phyloP scores from a whole-genome alignment of 73 alveolate genomes.

The Vitrella brassicaformis region DNA sequence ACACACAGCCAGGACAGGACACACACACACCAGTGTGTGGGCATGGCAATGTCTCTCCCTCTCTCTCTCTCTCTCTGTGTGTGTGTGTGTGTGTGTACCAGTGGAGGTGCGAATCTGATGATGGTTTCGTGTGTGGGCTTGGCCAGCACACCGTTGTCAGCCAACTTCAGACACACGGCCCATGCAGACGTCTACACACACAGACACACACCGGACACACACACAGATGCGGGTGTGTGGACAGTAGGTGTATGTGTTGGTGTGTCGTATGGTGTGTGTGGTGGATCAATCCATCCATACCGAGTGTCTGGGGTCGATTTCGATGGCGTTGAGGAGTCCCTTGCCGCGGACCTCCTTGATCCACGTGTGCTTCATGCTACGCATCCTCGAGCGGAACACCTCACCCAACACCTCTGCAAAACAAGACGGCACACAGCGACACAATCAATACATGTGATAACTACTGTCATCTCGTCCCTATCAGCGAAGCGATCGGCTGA shows the following conservation, averaged over 20 bases:
- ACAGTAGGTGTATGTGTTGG: neutral
- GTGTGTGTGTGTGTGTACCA: too few species aligned
- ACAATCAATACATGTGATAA: neutral
- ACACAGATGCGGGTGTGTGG: neutral
- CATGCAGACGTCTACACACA: conserved; percentile 8
- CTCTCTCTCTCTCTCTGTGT: too few species aligned
- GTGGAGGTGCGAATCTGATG: conserved; percentile 85
- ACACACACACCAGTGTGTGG: too few species aligned
- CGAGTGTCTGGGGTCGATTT: conserved; percentile 42
- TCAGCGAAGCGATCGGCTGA: too few species aligned
- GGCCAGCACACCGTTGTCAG: conserved; percentile 59
- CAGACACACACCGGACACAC: conserved; percentile 6
- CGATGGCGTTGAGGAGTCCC: conserved; percentile 79
- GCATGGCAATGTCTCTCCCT: too few species aligned
- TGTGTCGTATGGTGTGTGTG: too few species aligned
- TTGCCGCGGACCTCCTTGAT: conserved; percentile 58
- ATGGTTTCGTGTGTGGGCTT: conserved; percentile 76
- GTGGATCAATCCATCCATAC: conserved; percentile 1
- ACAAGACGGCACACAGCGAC: neutral
- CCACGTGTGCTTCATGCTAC: neutral
- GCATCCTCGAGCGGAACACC: neutral
- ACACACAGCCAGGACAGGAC: too few species aligned
- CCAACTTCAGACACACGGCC: conserved; percentile 41
- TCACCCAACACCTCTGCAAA: too few species aligned
- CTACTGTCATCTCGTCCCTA: neutral